phyloP scores from a whole-genome alignment of 2,329 filamentous ascomycete species.

The Microcyclospora pomicola region DNA sequence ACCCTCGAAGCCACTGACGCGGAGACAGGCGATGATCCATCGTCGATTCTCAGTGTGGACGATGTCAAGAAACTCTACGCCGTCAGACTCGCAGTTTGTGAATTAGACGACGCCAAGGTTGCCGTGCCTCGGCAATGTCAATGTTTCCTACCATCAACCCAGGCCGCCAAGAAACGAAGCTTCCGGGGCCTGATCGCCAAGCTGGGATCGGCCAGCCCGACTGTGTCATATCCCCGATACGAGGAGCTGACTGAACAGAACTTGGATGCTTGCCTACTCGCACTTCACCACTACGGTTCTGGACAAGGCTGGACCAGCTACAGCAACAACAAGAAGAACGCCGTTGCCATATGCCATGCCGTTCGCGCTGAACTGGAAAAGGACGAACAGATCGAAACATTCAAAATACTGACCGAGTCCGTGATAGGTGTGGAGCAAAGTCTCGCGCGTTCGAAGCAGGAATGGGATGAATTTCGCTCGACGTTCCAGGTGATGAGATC shows the following conservation, averaged over 20 bases:
- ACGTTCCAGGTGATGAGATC: too few relatives aligned
- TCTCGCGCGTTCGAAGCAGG: constrained; percentile 6
- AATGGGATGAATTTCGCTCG: constrained; percentile 1
- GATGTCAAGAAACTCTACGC: constrained; percentile 44
- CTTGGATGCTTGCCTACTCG: constrained; percentile 39
- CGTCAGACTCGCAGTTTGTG: constrained; percentile 49
- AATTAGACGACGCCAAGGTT: constrained; percentile 41
- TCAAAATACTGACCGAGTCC: constrained; percentile 5
- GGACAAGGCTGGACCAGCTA: constrained; percentile 52
- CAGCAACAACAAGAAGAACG: constrained; percentile 47
- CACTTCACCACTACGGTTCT: constrained; percentile 33
- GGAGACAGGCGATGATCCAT: constrained; percentile 7
- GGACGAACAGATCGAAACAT: constrained; percentile 18
- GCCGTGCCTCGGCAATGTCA: constrained; percentile 38
- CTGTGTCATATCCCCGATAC: constrained; percentile 9
- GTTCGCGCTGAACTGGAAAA: constrained; percentile 45
- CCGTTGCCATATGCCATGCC: constrained; percentile 48
- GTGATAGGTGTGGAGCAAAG: constrained; percentile 1
- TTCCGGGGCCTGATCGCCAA: constrained; percentile 12
- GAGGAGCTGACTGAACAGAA: constrained; percentile 19
- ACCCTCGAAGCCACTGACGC: constrained; percentile 26
- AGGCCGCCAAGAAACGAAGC: constrained; percentile 19
- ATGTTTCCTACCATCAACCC: constrained; percentile 31
- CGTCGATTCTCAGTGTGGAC: constrained; percentile 24
- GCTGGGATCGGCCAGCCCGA: constrained; percentile 5